Evolutionary conservation across 805 yeast species (phyloP).

Genomic region (Candida berthetii): DNA sequence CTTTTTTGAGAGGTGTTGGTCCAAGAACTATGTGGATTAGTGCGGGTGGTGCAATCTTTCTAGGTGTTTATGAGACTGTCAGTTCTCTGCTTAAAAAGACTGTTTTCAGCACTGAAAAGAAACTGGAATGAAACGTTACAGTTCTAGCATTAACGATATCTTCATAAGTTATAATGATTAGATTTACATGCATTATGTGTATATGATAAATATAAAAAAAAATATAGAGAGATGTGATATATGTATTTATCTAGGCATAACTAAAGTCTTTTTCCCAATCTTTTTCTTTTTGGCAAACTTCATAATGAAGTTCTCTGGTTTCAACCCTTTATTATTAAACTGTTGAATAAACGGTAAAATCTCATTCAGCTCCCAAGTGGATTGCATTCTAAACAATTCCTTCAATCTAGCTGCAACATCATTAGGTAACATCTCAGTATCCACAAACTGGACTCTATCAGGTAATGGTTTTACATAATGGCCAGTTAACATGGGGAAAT

Average conservation of each 20-base stretch:
- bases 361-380: slow-evolving; percentile 56
- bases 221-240: too few species aligned
- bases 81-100: slow-evolving; percentile 8
- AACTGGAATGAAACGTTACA: too few species aligned
- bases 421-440: slow-evolving; percentile 39
- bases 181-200: too few species aligned
- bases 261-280: slow-evolving; percentile 32
- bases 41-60: slow-evolving; percentile 96
- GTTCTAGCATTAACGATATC: too few species aligned
- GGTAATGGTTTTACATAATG: slow-evolving; percentile 40
- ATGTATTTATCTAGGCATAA: slow-evolving; percentile 20
- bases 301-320: slow-evolving; percentile 52
- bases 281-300: slow-evolving; percentile 54
- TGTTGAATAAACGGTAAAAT: slow-evolving; percentile 59
- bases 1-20: slow-evolving; percentile 81
- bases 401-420: slow-evolving; percentile 45
- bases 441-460: slow-evolving; percentile 45
- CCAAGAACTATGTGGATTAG: slow-evolving; percentile 98
- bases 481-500: slow-evolving; percentile 49
- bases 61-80: slow-evolving; percentile 81
- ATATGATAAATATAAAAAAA: neutral
- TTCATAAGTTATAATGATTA: too few species aligned
- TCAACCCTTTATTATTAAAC: slow-evolving; percentile 44
- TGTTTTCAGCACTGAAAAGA: neutral
- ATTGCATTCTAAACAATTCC: slow-evolving; percentile 45